phyloP scores from a whole-genome alignment of 73 alveolate species.

The Diophrys sp. region DNA sequence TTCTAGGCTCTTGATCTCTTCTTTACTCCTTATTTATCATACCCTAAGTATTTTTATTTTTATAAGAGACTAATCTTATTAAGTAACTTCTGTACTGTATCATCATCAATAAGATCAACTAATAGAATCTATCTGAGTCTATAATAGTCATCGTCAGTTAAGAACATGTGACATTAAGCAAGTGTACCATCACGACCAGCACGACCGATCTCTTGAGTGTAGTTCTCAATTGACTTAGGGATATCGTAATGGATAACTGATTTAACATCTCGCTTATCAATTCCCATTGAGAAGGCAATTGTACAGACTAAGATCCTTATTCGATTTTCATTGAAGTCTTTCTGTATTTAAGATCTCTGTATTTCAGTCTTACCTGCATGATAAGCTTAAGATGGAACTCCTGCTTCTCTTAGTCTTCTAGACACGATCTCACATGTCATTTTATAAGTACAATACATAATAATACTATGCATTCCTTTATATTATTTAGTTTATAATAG shows the following conservation, averaged over 20 bases:
- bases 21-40: too few species aligned
- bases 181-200: constrained; percentile 98
- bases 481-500: constrained; percentile 18
- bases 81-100: constrained; percentile 28
- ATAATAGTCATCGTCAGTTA: constrained; percentile 64
- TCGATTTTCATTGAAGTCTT: constrained; percentile 56
- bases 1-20: too few species aligned
- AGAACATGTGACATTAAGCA: constrained; percentile 85
- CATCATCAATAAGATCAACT: constrained; percentile 27
- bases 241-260: constrained; percentile 92
- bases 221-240: constrained; percentile 94
- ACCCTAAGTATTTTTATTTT: neutral
- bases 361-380: constrained; percentile 86
- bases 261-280: constrained; percentile 91
- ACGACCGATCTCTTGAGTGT: constrained; percentile 97
- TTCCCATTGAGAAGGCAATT: constrained; percentile 97
- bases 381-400: constrained; percentile 69
- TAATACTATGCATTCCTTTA: constrained; percentile 55
- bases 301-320: constrained; percentile 90
- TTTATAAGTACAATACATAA: constrained; percentile 77
- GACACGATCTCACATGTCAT: constrained; percentile 74
- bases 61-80: neutral
- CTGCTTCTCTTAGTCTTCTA: constrained; percentile 71
- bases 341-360: constrained; percentile 70
- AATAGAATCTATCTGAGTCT: constrained; percentile 31